Evolutionary conservation across 805 yeast species (phyloP), one percentile per base, ranked within the genome.

Genomic region (Nakazawaea molendinolei): DNA sequence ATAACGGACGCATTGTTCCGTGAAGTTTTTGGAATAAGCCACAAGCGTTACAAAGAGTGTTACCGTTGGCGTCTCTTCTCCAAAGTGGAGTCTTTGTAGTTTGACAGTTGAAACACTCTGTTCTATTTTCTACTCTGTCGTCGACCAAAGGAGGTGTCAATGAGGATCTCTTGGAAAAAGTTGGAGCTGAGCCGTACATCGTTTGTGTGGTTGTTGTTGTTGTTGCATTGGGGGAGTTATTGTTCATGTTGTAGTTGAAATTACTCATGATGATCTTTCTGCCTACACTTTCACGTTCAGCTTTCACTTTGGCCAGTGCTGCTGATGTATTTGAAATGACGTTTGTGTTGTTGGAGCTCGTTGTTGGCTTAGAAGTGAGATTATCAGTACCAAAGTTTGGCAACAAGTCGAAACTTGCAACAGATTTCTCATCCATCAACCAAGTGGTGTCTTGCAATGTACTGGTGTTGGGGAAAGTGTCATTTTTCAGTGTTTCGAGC

Each of bases 1-100:
- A 68, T 17, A 76, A 55, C 2, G 82, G 82, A 34, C 82, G 55
- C 51, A 73, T 72, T 3, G 80, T 71, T 13, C 82, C 82, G 47
- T 76, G 82, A 14, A 76, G 53, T 47, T 75, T 75, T 36, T 69
- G 64, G 48, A 75, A 76, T 16, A 76, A 56, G 0, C 82, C 82
- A 57, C 82, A 76, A 0, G 82, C 82, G 48, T 76, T 76, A 50
- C 82, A 76, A 5, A 76, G 57, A 3, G 81, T 74, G 42, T 74
- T 71, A 1, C 82, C 82, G 19, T 55, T 61, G 5, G 76, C 68
- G 47, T 75, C 79, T 48, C 74, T 65, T 30, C 82, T 56, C 82
- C 82, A 76, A 17, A 76, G 57, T 1, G 82, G 82, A 0, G 82
- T 76, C 40, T 73, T 76, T 2, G 66, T 51, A 1, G 82, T 75